Evolutionary conservation across 1,284 basidiomycete genomes (phyloP).

Genomic region (Ustilago nuda): DNA sequence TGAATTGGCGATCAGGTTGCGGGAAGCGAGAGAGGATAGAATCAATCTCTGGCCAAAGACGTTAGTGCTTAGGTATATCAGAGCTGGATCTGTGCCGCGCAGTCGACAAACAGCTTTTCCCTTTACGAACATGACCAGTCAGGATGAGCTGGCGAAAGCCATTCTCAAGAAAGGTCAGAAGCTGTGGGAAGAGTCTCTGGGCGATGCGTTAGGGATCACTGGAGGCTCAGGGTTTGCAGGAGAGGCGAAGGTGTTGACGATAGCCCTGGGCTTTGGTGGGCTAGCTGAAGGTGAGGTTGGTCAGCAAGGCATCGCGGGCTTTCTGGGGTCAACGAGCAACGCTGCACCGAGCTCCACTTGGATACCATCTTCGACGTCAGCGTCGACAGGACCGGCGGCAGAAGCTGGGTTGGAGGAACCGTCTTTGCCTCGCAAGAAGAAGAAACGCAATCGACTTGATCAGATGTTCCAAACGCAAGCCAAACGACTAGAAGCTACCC

Average conservation of each 20-base stretch:
- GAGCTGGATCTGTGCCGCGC: slow-evolving; percentile 75
- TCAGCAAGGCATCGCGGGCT: slow-evolving; percentile 86
- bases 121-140: slow-evolving; percentile 67
- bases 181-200: slow-evolving; percentile 86
- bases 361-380: slow-evolving; percentile 55
- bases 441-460: slow-evolving; percentile 39
- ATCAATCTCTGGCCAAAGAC: slow-evolving; percentile 87
- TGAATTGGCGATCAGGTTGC: slow-evolving; percentile 85
- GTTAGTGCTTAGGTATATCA: slow-evolving; percentile 75
- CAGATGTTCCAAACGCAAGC: slow-evolving; percentile 28
- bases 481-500: slow-evolving; percentile 21
- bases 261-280: slow-evolving; percentile 84
- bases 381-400: slow-evolving; percentile 14
- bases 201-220: slow-evolving; percentile 58
- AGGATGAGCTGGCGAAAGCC: slow-evolving; percentile 72
- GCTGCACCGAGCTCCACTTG: slow-evolving; percentile 15
- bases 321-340: slow-evolving; percentile 73
- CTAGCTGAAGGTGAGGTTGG: slow-evolving; percentile 83
- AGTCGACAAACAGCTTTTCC: slow-evolving; percentile 88
- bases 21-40: slow-evolving; percentile 80
- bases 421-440: slow-evolving; percentile 34
- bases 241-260: slow-evolving; percentile 74
- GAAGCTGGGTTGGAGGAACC: slow-evolving; percentile 14
- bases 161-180: slow-evolving; percentile 83
- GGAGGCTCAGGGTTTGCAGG: slow-evolving; percentile 18